Evolutionary conservation across 108 stramenopile genomes (phyloP).

Genomic region (Ochromonas danica): DNA sequence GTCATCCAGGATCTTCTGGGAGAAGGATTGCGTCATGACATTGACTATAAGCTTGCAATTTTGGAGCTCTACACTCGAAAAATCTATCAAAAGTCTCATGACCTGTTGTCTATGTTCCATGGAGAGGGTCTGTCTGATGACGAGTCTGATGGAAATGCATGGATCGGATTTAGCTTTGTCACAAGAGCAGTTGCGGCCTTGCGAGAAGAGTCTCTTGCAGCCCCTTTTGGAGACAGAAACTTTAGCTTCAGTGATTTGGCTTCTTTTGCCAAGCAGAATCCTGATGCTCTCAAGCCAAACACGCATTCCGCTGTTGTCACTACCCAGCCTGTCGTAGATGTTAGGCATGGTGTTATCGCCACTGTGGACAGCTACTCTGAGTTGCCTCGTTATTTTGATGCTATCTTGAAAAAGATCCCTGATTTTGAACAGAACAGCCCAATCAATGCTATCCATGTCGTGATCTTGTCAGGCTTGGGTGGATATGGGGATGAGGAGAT

Average conservation of each 20-base stretch:
- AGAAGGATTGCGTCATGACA: constrained; percentile 1
- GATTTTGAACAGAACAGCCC: constrained; percentile 52
- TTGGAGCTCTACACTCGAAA: constrained; percentile 78
- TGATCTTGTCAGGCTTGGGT: constrained; percentile 47
- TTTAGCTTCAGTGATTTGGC: constrained; percentile 1
- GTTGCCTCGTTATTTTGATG: constrained; percentile 32
- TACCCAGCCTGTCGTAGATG: background rate
- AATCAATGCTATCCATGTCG: constrained; percentile 81
- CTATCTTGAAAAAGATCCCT: constrained; percentile 63
- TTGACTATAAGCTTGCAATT: constrained; percentile 23
- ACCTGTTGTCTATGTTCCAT: constrained; percentile 63
- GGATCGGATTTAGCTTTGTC: constrained; percentile 7
- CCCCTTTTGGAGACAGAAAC: background rate
- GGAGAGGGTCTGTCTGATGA: constrained; percentile 20
- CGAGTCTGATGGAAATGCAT: background rate
- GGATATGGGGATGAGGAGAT: constrained; percentile 38
- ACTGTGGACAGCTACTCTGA: background rate
- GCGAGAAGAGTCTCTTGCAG: background rate
- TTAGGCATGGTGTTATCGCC: background rate
- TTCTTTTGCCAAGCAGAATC: background rate
- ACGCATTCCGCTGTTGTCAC: background rate
- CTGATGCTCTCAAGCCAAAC: too few species aligned
- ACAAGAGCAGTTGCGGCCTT: constrained; percentile 7
- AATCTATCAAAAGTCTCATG: constrained; percentile 71
- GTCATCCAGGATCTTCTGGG: constrained; percentile 8